Conservation (phyloP, 2,329 filamentous ascomycete genomes). For the Chaetomiaceae sp. region DNA sequence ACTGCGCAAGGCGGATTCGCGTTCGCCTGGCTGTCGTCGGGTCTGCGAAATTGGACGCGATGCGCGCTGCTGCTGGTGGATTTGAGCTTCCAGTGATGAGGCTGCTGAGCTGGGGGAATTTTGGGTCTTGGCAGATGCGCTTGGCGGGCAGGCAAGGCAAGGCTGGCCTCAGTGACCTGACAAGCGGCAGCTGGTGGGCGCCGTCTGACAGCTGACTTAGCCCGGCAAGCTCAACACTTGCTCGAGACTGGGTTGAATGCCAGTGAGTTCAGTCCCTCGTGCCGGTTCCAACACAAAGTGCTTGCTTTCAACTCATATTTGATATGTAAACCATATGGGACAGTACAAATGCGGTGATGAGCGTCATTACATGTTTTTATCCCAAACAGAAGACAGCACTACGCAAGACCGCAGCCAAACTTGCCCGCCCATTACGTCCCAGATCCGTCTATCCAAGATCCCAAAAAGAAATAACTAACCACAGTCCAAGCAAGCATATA, state of each 20-base stretch:
- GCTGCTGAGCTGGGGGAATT: slow-evolving; percentile 9
- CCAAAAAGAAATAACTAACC: neutral
- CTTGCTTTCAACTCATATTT: neutral
- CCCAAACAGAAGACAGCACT: neutral
- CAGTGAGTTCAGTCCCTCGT: no score
- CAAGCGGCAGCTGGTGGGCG: neutral
- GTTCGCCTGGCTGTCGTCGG: neutral
- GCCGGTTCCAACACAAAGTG: no score
- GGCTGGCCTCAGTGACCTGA: neutral
- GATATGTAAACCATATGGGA: neutral
- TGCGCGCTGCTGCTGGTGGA: neutral
- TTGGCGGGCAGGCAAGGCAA: slow-evolving; percentile 3
- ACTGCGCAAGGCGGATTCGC: neutral
- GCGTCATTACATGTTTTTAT: slow-evolving; percentile 5
- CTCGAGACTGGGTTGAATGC: no score
- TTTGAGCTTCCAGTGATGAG: neutral
- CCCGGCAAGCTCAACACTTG: no score
- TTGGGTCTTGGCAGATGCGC: slow-evolving; percentile 18
- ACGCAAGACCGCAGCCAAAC: neutral
- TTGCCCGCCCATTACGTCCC: neutral
- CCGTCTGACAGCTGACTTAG: neutral
- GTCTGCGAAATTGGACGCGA: neutral
- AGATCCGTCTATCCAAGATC: neutral
- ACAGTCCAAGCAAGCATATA: neutral
- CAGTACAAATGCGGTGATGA: neutral